Evolutionary conservation across 257 asterid species (phyloP), one percentile per base, ranked within the genome.

Genomic region (Jacaranda copaia): DNA sequence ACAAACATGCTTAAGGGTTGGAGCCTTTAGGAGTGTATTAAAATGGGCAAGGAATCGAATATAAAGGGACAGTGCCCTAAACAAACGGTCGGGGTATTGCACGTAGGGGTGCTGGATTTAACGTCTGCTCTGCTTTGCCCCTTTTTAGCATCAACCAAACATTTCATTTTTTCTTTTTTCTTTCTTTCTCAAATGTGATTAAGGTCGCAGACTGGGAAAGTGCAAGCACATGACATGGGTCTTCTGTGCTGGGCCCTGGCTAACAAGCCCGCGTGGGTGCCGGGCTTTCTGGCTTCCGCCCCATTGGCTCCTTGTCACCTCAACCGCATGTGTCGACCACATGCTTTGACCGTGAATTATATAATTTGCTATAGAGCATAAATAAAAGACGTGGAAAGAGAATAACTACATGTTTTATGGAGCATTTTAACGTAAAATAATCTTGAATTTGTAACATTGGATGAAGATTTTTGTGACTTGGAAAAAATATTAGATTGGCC

Each of bases 21-120:
- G 72, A 73, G 73, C 55, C 18, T 72, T 53, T 60, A 13, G 75
- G 42, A 74, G 45, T 40, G 57, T 25, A 2, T 65, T 46, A 32
- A 46, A 57, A 42, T 68, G 64, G 62, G 18, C 9, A 62, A 42
- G 49, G 82, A 80, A 73, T 83, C 80, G 20, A 65, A 73, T 65
- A 67, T 70, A 52, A 20, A 79, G 87, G 82, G 88, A 75, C 89
- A 80, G 72, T 35, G 72, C 69, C 92, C 88, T 80, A 80, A 85
- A 83, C 84, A 74, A 82, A 80, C 85, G 88, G 91, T 38, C 71
- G 70, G 86, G 89, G 86, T 73, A 69, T 76, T 77, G 81, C 89
- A 75, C 84, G 77, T 81, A 82, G 85, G 87, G 80, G 74, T 80
- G 77, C 82, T 83, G 72, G 88, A 87, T 79, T 82, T 82, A 86